Conservation (phyloP, 768 basidiomycete species). For the Tulasnella sp. region DNA sequence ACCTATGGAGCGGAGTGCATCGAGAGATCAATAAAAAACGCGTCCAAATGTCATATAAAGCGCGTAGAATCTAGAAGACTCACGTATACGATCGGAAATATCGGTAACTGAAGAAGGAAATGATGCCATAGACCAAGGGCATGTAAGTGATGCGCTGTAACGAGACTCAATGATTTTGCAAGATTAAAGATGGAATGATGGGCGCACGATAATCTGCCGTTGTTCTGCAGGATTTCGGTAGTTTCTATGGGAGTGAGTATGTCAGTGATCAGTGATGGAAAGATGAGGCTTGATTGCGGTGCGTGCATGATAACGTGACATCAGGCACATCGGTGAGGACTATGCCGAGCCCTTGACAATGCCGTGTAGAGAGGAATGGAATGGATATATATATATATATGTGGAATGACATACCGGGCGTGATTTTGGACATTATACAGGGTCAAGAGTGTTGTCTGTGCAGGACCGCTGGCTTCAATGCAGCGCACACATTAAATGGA, state of each 20-base stretch:
- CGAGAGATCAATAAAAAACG: too few species aligned
- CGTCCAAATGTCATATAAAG: too few species aligned
- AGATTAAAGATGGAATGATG: not conserved
- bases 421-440: slow-evolving; percentile 18
- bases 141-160: slow-evolving; percentile 58
- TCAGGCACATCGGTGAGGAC: too few species aligned
- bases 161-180: slow-evolving; percentile 2
- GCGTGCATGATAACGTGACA: too few species aligned
- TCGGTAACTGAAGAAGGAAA: slow-evolving; percentile 80
- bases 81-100: slow-evolving; percentile 65
- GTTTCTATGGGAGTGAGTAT: slow-evolving; percentile 33
- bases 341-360: slow-evolving; percentile 2
- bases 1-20: slow-evolving; percentile 25
- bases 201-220: slow-evolving; percentile 50
- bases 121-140: slow-evolving; percentile 63
- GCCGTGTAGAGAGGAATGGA: not conserved
- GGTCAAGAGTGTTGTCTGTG: slow-evolving; percentile 28
- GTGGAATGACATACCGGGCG: slow-evolving; percentile 10
- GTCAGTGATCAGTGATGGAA: too few species aligned
- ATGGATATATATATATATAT: not conserved
- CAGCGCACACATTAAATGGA: not conserved
- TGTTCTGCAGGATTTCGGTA: slow-evolving; percentile 65
- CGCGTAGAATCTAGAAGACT: not conserved
- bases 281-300: too few species aligned
- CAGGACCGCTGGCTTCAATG: not conserved